Base-by-base conservation (phyloP, 1,139 yeast species). In the Lodderomyces beijingensis region DNA sequence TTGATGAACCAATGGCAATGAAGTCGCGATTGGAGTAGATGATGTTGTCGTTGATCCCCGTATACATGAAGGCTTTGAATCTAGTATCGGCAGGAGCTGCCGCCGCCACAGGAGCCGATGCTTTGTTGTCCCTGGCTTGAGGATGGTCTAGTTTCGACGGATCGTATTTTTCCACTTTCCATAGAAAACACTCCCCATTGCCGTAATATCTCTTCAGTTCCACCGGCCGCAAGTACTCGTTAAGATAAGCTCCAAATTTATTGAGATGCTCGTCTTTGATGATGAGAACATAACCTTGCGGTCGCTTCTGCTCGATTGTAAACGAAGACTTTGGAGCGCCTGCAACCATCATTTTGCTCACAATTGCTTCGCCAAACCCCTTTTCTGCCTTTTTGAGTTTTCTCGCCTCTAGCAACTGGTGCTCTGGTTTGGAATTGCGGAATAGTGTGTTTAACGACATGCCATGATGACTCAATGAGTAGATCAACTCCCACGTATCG, bases 161-260 rank as follows among this genome's bases (percentile, higher is more conserved):
- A 28, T 49, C 49, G 10, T 40, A 64, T 25, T 47, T 52, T 39
- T 77, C 82, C 23, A 70, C 52, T 47, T 83, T 85, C 96, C 96
- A 91, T 22, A 91, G 66, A 48, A 89, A 88, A 50, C 97, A 87
- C 55, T 91, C 96, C 1, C 97, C 96, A 55, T 88, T 89, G 2
- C 98, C 98, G 47, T 80, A 84, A 57, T 80, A 91, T 37, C 88
- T 67, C 49, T 74, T 74, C 32, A 77, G 78, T 31, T 81, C 88
- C 45, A 79, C 69, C 4, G 88, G 81, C 40, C 73, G 77, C 37
- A 84, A 70, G 37, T 75, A 68, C 44, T 87, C 96, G 55, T 87
- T 91, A 34, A 79, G 49, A 52, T 78, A 93, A 9, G 89, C 84
- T 0, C 99, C 99, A 63, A 91, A 91, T 30, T 76, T 58, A 22